Evolutionary conservation across 768 basidiomycete genomes (phyloP).

Genomic region (Naganishia onofrii): DNA sequence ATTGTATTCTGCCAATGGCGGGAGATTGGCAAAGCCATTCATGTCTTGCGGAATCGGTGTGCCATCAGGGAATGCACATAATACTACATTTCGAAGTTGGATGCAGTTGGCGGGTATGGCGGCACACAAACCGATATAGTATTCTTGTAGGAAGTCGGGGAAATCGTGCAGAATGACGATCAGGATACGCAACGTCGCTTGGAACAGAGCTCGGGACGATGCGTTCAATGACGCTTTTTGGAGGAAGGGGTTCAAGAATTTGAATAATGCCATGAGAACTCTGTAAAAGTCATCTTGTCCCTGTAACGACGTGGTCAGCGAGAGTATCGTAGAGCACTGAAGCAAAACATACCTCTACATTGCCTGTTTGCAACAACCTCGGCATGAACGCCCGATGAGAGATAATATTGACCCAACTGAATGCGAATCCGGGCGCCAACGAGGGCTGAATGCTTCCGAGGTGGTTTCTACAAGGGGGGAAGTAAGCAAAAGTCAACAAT

Average conservation of each 20-base stretch:
- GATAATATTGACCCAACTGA: slow-evolving; percentile 95
- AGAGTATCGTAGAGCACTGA: slow-evolving; percentile 28
- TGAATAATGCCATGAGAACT: slow-evolving; percentile 85
- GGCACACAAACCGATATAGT: slow-evolving; percentile 93
- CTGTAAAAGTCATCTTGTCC: slow-evolving; percentile 97
- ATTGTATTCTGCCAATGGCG: slow-evolving; percentile 87
- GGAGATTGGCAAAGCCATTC: slow-evolving; percentile 52
- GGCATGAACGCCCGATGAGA: slow-evolving; percentile 98
- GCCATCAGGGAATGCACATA: slow-evolving; percentile 86
- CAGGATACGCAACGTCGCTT: slow-evolving; percentile 82
- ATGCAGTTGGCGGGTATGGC: slow-evolving; percentile 88
- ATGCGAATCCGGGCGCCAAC: slow-evolving; percentile 96
- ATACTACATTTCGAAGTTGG: slow-evolving; percentile 92
- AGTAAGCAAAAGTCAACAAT: not conserved
- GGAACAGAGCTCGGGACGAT: slow-evolving; percentile 81
- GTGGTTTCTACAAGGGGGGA: slow-evolving; percentile 66
- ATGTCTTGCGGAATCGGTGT: slow-evolving; percentile 61
- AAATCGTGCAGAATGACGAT: slow-evolving; percentile 97
- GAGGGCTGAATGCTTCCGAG: slow-evolving; percentile 93
- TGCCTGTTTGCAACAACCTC: slow-evolving; percentile 71
- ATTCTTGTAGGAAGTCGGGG: slow-evolving; percentile 95
- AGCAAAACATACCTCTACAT: slow-evolving; percentile 68
- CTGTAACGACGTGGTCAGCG: slow-evolving; percentile 49
- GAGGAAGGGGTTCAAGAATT: slow-evolving; percentile 89
- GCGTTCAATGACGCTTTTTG: slow-evolving; percentile 69